These are phyloP conservation scores for Pachysandra terminalis DNA, from an alignment of 164 flowering plant species.

Conservation along the genomic window DNA sequence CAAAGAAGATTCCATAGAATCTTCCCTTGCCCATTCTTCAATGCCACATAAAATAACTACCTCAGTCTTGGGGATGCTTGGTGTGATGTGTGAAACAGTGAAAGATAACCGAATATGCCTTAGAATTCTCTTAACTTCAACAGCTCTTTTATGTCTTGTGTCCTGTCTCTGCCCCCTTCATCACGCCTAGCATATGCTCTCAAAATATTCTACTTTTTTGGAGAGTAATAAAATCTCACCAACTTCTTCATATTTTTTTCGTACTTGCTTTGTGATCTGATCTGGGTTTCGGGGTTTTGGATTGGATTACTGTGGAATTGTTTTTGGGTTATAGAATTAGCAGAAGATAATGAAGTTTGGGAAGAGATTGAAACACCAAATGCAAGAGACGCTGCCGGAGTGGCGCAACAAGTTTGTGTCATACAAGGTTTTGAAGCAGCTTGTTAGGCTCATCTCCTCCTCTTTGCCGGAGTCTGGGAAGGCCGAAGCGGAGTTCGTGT, in stretches of 20 bases:
- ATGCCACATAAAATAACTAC: neutral
- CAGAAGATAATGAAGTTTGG: constrained; percentile 74
- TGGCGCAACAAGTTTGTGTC: constrained; percentile 78
- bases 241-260: neutral
- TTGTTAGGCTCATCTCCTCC: constrained; percentile 48
- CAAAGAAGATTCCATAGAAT: neutral
- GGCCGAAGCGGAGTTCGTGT: constrained; percentile 58
- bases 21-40: neutral
- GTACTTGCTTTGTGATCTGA: too few relatives aligned
- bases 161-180: constrained; percentile 28
- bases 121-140: constrained; percentile 26
- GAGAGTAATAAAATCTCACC: constrained; percentile 5
- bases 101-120: constrained; percentile 11
- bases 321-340: too few relatives aligned
- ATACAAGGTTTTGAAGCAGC: constrained; percentile 79
- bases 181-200: constrained; percentile 74
- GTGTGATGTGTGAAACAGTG: neutral
- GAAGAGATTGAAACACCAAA: constrained; percentile 70
- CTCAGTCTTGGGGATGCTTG: neutral
- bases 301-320: too few relatives aligned
- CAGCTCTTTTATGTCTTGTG: constrained; percentile 10
- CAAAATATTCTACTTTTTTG: constrained; percentile 44
- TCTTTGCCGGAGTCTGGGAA: constrained; percentile 26
- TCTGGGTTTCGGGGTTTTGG: neutral
- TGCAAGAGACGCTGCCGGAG: constrained; percentile 64